phyloP scores from a whole-genome alignment of 2,329 filamentous ascomycete species.

The Berkeleyomyces basicola region DNA sequence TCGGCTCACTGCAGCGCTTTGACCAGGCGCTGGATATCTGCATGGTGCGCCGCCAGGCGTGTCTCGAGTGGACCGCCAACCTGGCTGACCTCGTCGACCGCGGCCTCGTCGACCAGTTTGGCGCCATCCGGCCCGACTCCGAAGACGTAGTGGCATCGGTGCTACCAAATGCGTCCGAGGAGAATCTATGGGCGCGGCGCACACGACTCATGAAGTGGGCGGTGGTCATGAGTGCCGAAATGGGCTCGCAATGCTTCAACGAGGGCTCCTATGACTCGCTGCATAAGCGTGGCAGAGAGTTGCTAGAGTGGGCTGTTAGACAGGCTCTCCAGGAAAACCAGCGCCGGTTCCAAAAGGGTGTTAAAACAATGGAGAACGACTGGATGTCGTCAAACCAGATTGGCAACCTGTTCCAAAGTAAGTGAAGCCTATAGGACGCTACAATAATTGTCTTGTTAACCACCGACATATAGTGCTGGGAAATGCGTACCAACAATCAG shows the following conservation, averaged over 20 bases:
- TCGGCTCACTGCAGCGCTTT: slow-evolving; percentile 60
- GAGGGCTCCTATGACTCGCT: slow-evolving; percentile 59
- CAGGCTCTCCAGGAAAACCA: slow-evolving; percentile 59
- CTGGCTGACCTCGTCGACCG: slow-evolving; percentile 35
- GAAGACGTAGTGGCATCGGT: slow-evolving; percentile 14
- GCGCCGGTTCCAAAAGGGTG: slow-evolving; percentile 47
- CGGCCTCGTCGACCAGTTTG: slow-evolving; percentile 28
- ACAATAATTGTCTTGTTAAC: slow-evolving; percentile 14
- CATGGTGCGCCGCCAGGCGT: slow-evolving; percentile 58
- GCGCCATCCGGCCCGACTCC: slow-evolving; percentile 21
- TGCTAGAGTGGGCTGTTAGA: slow-evolving; percentile 67
- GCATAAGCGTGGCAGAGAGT: slow-evolving; percentile 46
- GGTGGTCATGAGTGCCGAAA: slow-evolving; percentile 62
- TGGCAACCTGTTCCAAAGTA: slow-evolving; percentile 57
- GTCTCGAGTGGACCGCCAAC: slow-evolving; percentile 40
- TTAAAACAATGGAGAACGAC: slow-evolving; percentile 51
- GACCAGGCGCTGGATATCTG: slow-evolving; percentile 58
- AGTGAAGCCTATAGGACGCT: slow-evolving; percentile 10
- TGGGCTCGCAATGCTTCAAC: slow-evolving; percentile 67
- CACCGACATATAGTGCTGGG: slow-evolving; percentile 42
- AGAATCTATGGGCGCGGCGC: slow-evolving; percentile 40
- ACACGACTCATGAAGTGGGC: slow-evolving; percentile 56
- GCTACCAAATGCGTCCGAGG: slow-evolving; percentile 17
- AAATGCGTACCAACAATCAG: slow-evolving; percentile 46
- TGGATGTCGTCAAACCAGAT: slow-evolving; percentile 58